Evolutionary conservation across 495 filamentous ascomycete genomes (phyloP).

Genomic region (Neurospora sp.): DNA sequence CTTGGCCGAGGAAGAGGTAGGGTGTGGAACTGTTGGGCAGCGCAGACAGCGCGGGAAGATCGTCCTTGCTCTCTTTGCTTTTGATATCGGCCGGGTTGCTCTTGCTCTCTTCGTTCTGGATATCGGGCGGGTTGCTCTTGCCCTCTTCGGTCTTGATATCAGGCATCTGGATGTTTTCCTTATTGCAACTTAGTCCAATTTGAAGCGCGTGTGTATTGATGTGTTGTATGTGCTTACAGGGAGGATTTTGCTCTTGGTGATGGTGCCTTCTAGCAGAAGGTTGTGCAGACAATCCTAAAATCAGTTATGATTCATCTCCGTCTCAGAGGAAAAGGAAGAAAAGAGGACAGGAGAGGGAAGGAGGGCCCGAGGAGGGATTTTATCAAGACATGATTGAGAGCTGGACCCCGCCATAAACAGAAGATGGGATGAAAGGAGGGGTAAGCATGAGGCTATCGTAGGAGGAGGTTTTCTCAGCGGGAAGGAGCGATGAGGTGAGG

Average conservation of each 20-base stretch:
- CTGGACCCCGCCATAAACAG: not conserved
- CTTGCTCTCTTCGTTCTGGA: not conserved
- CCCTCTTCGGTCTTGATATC: not conserved
- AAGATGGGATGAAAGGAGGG: not conserved
- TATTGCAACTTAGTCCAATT: not conserved
- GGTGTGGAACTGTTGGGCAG: not conserved
- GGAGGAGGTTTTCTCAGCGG: not conserved
- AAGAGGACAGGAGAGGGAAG: not conserved
- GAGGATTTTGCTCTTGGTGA: not conserved
- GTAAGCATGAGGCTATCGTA: not conserved
- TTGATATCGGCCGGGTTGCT: not conserved
- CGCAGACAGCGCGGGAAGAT: not conserved
- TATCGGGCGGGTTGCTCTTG: not conserved
- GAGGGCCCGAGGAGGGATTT: not conserved
- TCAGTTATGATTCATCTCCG: not conserved
- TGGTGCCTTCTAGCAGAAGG: not conserved
- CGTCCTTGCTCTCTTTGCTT: not conserved
- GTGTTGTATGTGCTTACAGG: not conserved
- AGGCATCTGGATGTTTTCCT: not conserved
- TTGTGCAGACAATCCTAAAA: not conserved
- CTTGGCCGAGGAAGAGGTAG: not conserved
- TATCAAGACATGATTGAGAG: not conserved
- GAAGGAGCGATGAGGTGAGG: not conserved
- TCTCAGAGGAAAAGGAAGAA: not conserved
- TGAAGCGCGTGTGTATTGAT: not conserved